These are phyloP conservation scores for Sisymbrium irio DNA, from an alignment of 345 rosid genomes.

Conservation along the genomic window DNA sequence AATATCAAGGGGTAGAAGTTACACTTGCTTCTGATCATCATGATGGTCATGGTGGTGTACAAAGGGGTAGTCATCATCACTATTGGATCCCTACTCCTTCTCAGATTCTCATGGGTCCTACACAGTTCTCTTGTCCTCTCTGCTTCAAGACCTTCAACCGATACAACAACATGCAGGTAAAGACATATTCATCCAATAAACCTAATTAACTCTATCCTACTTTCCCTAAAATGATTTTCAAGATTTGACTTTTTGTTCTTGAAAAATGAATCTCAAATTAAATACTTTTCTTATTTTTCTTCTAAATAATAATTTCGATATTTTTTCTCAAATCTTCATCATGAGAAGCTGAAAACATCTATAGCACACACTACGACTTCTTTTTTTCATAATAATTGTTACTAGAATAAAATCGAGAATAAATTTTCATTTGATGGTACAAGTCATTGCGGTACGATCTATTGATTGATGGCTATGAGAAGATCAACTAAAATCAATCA, in stretches of 20 bases:
- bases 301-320: not conserved
- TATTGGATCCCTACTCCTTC: slow-evolving; percentile 99
- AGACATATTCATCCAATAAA: slow-evolving; percentile 14
- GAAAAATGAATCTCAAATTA: slow-evolving; percentile 1
- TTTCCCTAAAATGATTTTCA: slow-evolving; percentile 17
- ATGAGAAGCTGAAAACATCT: slow-evolving; percentile 19
- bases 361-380: slow-evolving; percentile 14
- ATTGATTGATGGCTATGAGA: slow-evolving; percentile 33
- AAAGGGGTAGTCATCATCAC: slow-evolving; percentile 70
- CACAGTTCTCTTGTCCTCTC: slow-evolving; percentile 96
- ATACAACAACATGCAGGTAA: slow-evolving; percentile 99
- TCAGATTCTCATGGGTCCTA: slow-evolving; percentile 95
- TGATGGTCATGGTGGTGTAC: slow-evolving; percentile 37
- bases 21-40: slow-evolving; percentile 30
- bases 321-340: slow-evolving; percentile 4
- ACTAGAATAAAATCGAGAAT: slow-evolving; percentile 10
- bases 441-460: slow-evolving; percentile 22
- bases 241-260: slow-evolving; percentile 22
- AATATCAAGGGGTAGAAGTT: slow-evolving; percentile 50
- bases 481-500: slow-evolving; percentile 34
- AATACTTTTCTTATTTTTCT: not conserved
- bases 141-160: slow-evolving; percentile 99
- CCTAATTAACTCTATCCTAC: slow-evolving; percentile 1
- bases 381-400: not conserved
- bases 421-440: slow-evolving; percentile 33